phyloP scores from a whole-genome alignment of 352 stramenopile genomes.

The Globisporangium abappressorium region DNA sequence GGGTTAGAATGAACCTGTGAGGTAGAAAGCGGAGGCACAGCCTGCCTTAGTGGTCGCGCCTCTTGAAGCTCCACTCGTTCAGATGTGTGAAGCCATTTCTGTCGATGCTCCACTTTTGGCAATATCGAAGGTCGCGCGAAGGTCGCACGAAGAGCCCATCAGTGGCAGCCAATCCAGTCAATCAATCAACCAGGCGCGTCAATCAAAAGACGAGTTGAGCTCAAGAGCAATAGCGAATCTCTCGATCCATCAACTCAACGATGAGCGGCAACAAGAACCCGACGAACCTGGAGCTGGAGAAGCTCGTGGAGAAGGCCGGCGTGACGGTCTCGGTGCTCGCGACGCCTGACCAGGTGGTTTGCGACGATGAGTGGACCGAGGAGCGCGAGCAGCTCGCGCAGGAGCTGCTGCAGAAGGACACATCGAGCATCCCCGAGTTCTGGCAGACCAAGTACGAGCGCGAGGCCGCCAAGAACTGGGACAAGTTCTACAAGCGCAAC shows the following conservation, averaged over 20 bases:
- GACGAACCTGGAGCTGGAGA: constrained; percentile 73
- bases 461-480: constrained; percentile 87
- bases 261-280: constrained; percentile 52
- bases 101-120: neutral
- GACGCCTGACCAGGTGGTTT: constrained; percentile 61
- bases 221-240: too few relatives aligned
- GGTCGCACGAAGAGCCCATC: constrained; percentile 12
- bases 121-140: constrained; percentile 21
- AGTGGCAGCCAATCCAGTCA: constrained; percentile 3
- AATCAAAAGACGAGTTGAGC: neutral
- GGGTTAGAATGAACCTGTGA: neutral
- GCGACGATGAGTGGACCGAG: constrained; percentile 80
- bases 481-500: constrained; percentile 94
- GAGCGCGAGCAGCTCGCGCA: constrained; percentile 71
- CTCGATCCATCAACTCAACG: neutral
- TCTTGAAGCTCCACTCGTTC: neutral
- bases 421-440: constrained; percentile 72
- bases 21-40: neutral
- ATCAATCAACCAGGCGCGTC: neutral
- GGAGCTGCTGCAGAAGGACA: constrained; percentile 69
- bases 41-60: neutral
- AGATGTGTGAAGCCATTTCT: constrained; percentile 9
- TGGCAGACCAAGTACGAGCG: constrained; percentile 88
- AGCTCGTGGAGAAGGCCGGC: constrained; percentile 73
- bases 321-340: constrained; percentile 63